phyloP scores from a whole-genome alignment of 164 flowering plant species.

The Umbilicus rupestris region DNA sequence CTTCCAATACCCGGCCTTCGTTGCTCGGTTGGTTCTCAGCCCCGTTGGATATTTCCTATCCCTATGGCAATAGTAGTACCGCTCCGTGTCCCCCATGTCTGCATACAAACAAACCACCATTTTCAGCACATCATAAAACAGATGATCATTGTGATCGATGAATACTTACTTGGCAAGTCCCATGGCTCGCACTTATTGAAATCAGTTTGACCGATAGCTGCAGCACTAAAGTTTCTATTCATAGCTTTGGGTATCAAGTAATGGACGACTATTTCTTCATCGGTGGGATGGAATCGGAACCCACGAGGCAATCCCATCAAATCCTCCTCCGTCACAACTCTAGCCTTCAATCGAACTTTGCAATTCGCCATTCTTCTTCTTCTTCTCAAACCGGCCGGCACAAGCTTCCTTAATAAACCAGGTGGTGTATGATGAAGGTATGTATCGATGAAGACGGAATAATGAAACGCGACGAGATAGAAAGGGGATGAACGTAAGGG shows the following conservation, averaged over 20 bases:
- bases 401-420: no score
- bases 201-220: slow-evolving; percentile 10
- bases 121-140: background rate
- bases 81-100: slow-evolving; percentile 10
- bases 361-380: background rate
- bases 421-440: background rate
- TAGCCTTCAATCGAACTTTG: background rate
- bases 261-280: background rate
- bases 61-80: slow-evolving; percentile 7
- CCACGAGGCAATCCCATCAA: slow-evolving; percentile 5
- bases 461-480: no score
- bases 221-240: slow-evolving; percentile 4
- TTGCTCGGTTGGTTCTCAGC: slow-evolving; percentile 9
- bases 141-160: background rate
- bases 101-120: background rate
- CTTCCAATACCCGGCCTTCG: slow-evolving; percentile 9
- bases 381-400: no score
- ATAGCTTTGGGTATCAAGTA: slow-evolving; percentile 2
- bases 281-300: slow-evolving; percentile 6
- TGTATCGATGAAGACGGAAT: background rate
- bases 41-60: background rate
- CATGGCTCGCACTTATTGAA: slow-evolving; percentile 10
- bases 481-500: background rate
- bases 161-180: slow-evolving; percentile 9
- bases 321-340: background rate